Conservation (phyloP, 2,329 filamentous ascomycete genomes). For the Albophoma yamanashiensis region DNA sequence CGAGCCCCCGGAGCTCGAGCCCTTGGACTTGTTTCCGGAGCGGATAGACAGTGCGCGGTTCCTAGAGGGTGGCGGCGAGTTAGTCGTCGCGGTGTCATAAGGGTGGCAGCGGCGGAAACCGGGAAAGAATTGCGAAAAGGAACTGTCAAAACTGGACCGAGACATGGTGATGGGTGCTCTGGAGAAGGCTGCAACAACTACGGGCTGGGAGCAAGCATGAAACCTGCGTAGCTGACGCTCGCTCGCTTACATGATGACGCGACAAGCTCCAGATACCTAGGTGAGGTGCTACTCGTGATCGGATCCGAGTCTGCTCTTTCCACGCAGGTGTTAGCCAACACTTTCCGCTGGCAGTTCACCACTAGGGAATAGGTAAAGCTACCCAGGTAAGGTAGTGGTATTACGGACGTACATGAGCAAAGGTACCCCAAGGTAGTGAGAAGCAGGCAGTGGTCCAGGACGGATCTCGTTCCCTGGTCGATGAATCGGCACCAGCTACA, state of each 20-base stretch:
- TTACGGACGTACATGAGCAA: too few species aligned
- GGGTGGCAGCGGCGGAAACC: slow-evolving; percentile 7
- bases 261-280: neutral
- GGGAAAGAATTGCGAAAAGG: slow-evolving; percentile 9
- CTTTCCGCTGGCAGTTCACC: neutral
- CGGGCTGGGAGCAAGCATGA: neutral
- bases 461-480: neutral
- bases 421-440: neutral
- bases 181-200: neutral
- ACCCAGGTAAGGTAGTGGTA: too few species aligned
- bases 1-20: slow-evolving; percentile 21
- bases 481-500: neutral
- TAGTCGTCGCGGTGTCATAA: slow-evolving; percentile 14
- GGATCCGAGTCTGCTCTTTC: neutral
- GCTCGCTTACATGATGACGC: neutral
- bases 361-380: neutral
- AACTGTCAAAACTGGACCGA: slow-evolving; percentile 19
- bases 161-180: slow-evolving; percentile 13
- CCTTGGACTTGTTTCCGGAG: slow-evolving; percentile 46
- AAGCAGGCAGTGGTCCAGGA: neutral
- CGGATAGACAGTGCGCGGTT: slow-evolving; percentile 66
- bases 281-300: neutral
- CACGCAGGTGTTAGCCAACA: neutral
- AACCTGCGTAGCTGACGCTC: neutral
- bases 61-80: slow-evolving; percentile 32